Conservation (phyloP, 139 green algal species). For the Haematococcus lacustris region DNA sequence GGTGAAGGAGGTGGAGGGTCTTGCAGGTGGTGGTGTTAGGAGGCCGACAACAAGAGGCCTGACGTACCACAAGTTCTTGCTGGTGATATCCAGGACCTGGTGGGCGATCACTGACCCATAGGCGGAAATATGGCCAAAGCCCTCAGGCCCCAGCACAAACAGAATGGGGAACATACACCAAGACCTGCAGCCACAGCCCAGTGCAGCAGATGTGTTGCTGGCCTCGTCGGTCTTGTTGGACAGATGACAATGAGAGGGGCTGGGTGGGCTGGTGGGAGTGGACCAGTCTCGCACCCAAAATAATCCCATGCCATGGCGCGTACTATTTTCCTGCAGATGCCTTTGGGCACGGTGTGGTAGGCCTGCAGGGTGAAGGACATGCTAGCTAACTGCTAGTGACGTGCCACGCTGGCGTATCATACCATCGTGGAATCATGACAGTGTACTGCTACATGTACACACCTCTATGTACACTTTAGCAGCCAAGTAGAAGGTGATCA, state of each 20-base stretch:
- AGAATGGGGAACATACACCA: too few relatives aligned
- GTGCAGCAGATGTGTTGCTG: background rate
- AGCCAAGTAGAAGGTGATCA: conserved; percentile 42
- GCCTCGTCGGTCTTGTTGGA: background rate
- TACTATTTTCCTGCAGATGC: conserved; percentile 33
- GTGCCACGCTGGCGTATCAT: background rate
- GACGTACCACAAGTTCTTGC: conserved; percentile 43
- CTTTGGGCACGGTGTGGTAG: conserved; percentile 51
- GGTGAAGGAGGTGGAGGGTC: background rate
- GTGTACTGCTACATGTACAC: background rate
- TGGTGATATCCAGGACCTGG: conserved; percentile 37
- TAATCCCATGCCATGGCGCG: conserved; percentile 35
- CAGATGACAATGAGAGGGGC: background rate
- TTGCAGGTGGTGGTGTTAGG: background rate
- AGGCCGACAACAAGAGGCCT: background rate
- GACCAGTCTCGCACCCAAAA: conserved; percentile 31
- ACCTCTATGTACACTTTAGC: too few relatives aligned
- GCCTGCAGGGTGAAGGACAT: conserved; percentile 9
- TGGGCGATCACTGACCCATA: too few relatives aligned
- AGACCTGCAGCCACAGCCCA: conserved; percentile 15
- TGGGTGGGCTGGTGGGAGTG: conserved; percentile 3
- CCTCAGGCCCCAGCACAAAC: conserved; percentile 48
- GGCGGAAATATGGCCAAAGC: too few relatives aligned
- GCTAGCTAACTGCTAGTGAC: background rate
- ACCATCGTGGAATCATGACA: background rate